These are phyloP conservation scores for Stemphylium vesicarium DNA, from an alignment of 2,329 filamentous ascomycete species.

Conservation along the genomic window DNA sequence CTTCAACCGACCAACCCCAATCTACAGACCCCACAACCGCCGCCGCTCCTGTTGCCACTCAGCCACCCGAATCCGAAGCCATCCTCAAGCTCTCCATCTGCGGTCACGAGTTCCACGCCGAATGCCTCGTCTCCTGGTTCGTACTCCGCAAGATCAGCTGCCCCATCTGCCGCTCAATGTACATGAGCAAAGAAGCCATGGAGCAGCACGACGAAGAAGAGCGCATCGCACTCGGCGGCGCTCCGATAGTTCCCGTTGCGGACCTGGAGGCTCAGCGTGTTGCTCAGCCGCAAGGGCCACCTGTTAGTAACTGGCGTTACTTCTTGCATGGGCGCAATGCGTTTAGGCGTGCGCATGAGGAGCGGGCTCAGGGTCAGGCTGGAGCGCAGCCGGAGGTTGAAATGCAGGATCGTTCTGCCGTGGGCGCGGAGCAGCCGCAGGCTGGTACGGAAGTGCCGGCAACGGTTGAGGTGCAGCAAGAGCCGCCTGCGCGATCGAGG, in stretches of 20 bases:
- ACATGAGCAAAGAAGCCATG: slow-evolving; percentile 30
- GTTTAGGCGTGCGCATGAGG: neutral
- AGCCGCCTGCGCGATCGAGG: neutral
- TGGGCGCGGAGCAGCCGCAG: neutral
- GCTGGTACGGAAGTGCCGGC: no score
- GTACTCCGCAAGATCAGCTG: slow-evolving; percentile 39
- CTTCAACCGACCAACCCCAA: neutral
- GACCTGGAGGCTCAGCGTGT: slow-evolving; percentile 1
- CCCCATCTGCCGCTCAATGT: slow-evolving; percentile 40
- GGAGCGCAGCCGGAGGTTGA: slow-evolving; percentile 1
- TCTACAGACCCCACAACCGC: neutral
- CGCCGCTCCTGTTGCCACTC: slow-evolving; percentile 1
- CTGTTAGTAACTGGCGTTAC: slow-evolving; percentile 20
- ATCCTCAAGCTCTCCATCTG: slow-evolving; percentile 37
- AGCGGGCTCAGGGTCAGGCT: neutral
- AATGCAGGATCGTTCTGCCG: neutral
- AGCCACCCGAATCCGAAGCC: slow-evolving; percentile 18
- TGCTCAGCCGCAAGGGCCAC: neutral
- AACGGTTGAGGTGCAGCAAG: neutral
- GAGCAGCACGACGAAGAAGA: slow-evolving; percentile 25
- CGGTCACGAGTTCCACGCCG: slow-evolving; percentile 40
- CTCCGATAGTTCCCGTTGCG: neutral
- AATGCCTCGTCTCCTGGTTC: slow-evolving; percentile 42
- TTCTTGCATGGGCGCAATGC: slow-evolving; percentile 14
- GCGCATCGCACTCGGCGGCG: neutral